Base-by-base conservation (phyloP, 106 monocot species). In the Dendrobium catenatum region DNA sequence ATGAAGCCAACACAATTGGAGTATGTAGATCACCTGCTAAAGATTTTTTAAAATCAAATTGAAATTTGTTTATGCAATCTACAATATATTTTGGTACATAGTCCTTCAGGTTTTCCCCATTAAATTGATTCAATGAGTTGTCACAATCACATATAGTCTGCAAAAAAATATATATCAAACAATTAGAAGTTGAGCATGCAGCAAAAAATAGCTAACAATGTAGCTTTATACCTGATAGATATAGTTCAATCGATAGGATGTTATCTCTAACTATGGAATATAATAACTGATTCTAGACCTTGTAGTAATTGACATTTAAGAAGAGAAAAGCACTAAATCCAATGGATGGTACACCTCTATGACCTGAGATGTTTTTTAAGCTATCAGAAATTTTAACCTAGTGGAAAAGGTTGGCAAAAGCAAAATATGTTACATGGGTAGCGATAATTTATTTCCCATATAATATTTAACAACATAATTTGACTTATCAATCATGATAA, bases 11-110 rank as follows among this genome's bases (percentile, higher is more conserved):
- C 55, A 80, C 88, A 80, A 98, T 88, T 73, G 98, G 85, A 58
- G 95, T 96, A 73, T 92, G 92, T 19, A 96, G 83, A 90, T 96
- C 96, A 86, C 94, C 96, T 43, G 89, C 87, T 86, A 96, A 87
- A 26, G 92, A 92, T 33, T 72, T 80, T 33, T 81, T 82, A 83
- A 92, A 91, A 70, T 90, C 92, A 26, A 27, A 40, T 66, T n/a
- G 82, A 83, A 96, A 88, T 55, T 86, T 92, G 74, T 75, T 56
- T 72, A 90, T 83, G 80, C 92, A 92, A 68, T 88, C 82, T 54
- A 72, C 31, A 24, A 81, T 89, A 55, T 81, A 81, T 9, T 56
- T 16, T 68, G 94, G 92, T 19, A 86, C 33, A 72, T 79, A 83
- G 83, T 82, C 86, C 33, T 82, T 82, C 8, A 72, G 41, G 78